Evolutionary conservation across 331 rosid genomes (phyloP), one percentile per base, ranked within the genome.

Genomic region (Malus hybrid): DNA sequence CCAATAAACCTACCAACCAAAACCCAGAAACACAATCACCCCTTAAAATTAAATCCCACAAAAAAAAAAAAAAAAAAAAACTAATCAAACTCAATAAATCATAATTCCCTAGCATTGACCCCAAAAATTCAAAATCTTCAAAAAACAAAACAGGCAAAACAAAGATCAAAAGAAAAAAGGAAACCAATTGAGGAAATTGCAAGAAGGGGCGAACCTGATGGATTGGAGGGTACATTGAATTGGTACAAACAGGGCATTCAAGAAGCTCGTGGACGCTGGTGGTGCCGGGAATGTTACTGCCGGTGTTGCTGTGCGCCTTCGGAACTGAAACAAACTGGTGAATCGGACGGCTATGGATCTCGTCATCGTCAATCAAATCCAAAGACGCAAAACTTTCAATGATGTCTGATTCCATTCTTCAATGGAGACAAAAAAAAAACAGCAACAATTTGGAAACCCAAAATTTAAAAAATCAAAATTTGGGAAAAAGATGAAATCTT

Each of bases 161-260:
- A 64, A 63, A 4, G 46, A 24, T n/a, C 32, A 60, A 36, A 14
- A 18, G 5, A 55, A 22, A 18, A 6, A 65, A 59, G 7, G 5
- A 69, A 57, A 44, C 62, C 60, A 65, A 52, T 28, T 6, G 29
- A 42, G 20, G 54, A 64, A 85, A 82, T 48, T 44, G 84, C 78
- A 76, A 60, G 5, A 36, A 76, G 75, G 14, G 28, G 74, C 42
- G 34, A 16, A 90, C 96, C 96, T 88, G 96, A 73, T 87, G 92
- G 80, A 90, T 90, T 60, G 96, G 92, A 83, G 96, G 96, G 82
- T 88, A 90, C 92, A 90, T 88, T n/a, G 92, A 90, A 82, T 88
- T 90, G 59, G 93, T 86, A 65, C 96, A 90, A 61, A 90, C 92
- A 22, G 96, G 92, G 80, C 95, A 90, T 79, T 90, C 92, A 67